Conservation (phyloP, 768 basidiomycete genomes). For the Pleurotus eryngii region DNA sequence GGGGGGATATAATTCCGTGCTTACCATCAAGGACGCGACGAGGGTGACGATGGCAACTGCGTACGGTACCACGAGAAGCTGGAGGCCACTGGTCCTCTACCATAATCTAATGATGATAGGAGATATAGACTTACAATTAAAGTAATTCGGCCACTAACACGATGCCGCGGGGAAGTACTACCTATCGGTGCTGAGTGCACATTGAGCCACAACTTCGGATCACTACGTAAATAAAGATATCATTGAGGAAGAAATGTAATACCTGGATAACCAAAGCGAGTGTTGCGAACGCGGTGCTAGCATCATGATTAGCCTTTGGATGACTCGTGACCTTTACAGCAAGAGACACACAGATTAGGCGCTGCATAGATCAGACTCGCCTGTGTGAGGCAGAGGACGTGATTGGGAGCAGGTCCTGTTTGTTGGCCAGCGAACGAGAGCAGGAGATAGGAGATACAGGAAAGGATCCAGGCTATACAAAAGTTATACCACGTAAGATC, state of each 20-base stretch:
- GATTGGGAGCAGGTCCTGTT: constrained; percentile 8
- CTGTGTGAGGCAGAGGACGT: constrained; percentile 15
- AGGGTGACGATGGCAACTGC: neutral
- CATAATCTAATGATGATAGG: neutral
- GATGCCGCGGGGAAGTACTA: neutral
- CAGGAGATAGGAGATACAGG: constrained; percentile 15
- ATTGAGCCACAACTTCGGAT: constrained; percentile 1
- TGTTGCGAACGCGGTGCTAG: constrained; percentile 15
- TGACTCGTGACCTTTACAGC: no score
- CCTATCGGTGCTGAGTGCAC: neutral
- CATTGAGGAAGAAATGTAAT: neutral
- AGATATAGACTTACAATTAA: neutral
- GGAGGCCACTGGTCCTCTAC: neutral
- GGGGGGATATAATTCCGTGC: neutral
- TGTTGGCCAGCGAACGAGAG: constrained; percentile 15
- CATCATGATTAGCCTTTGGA: neutral
- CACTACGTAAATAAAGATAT: no score
- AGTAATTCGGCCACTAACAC: neutral
- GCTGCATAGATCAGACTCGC: constrained; percentile 15
- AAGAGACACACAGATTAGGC: constrained; percentile 11
- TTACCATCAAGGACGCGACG: neutral
- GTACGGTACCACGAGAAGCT: constrained; percentile 1
- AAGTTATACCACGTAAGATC: constrained; percentile 21
- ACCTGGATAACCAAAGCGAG: constrained; percentile 19
- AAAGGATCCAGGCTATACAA: constrained; percentile 18